Evolutionary conservation across 306 rosid species (phyloP).

Genomic region (Malus sylvestris): DNA sequence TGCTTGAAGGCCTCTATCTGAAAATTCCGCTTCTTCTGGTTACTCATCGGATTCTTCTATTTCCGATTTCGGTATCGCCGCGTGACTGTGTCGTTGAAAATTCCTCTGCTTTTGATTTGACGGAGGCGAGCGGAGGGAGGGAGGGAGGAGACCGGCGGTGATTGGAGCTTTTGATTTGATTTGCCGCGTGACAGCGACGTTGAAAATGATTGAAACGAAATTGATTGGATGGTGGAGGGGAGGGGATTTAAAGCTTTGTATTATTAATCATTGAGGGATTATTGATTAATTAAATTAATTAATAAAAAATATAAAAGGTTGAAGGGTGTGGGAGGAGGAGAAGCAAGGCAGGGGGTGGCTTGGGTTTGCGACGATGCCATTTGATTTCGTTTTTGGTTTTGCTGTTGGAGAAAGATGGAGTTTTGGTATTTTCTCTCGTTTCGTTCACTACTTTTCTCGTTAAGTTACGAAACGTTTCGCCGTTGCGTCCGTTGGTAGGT

Average conservation of each 20-base stretch:
- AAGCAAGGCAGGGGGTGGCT: not conserved
- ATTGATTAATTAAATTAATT: not conserved
- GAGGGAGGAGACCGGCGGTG: not conserved
- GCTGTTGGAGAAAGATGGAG: not conserved
- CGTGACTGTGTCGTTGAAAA: too few species aligned
- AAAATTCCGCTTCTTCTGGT: slow-evolving; percentile 84
- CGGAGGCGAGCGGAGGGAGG: not conserved
- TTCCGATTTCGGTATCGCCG: not conserved
- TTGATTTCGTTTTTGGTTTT: not conserved
- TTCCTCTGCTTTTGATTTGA: not conserved
- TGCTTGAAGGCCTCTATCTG: slow-evolving; percentile 97
- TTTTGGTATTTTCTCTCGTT: not conserved
- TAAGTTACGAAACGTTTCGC: not conserved
- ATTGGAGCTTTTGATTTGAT: not conserved
- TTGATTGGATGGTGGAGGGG: not conserved
- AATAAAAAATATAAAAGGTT: not conserved
- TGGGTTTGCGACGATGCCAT: not conserved
- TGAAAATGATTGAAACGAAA: not conserved
- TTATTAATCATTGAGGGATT: not conserved
- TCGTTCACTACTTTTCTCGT: not conserved
- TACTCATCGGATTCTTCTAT: slow-evolving; percentile 49
- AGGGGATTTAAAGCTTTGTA: not conserved
- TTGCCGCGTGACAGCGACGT: not conserved
- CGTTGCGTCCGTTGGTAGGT: not conserved
- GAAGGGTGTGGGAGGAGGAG: not conserved